Evolutionary conservation across 257 asterid species (phyloP).

Genomic region (Rhazya stricta): DNA sequence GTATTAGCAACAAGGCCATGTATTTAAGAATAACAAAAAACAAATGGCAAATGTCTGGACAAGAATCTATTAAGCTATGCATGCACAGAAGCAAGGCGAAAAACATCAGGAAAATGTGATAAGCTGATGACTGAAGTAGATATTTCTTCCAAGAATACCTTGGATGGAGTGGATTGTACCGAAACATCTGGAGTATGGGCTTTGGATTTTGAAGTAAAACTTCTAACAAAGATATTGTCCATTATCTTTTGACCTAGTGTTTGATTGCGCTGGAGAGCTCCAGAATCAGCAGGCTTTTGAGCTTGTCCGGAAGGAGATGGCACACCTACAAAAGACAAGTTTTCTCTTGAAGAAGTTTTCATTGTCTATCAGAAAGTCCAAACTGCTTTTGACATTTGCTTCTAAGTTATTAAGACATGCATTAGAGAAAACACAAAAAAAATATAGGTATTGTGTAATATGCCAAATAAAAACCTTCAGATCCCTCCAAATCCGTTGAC

Average conservation of each 20-base stretch:
- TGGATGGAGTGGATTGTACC: slow-evolving; percentile 69
- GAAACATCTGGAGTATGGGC: slow-evolving; percentile 42
- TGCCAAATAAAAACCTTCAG: slow-evolving; percentile 60
- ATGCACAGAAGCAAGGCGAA: slow-evolving; percentile 12
- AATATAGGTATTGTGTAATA: slow-evolving; percentile 11
- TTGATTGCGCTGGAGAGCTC: slow-evolving; percentile 72
- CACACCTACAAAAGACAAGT: slow-evolving; percentile 43
- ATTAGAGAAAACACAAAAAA: not conserved
- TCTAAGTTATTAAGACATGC: not conserved
- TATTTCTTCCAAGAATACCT: slow-evolving; percentile 45
- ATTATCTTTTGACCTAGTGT: slow-evolving; percentile 90
- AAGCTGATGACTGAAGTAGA: slow-evolving; percentile 13
- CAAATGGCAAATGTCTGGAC: not conserved
- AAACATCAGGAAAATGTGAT: slow-evolving; percentile 1
- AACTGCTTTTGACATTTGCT: not conserved
- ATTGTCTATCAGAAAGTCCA: not conserved
- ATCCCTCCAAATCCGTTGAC: slow-evolving; percentile 56
- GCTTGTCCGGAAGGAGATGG: slow-evolving; percentile 84
- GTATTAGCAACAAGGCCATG: not conserved
- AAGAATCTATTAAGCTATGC: not conserved
- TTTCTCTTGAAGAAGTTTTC: slow-evolving; percentile 12
- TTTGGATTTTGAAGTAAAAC: slow-evolving; percentile 75
- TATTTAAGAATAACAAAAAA: not conserved
- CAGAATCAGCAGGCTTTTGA: slow-evolving; percentile 43
- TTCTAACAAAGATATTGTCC: slow-evolving; percentile 79